Conservation (phyloP, 2,329 filamentous ascomycete genomes). For the Paramyrothecium sp. region DNA sequence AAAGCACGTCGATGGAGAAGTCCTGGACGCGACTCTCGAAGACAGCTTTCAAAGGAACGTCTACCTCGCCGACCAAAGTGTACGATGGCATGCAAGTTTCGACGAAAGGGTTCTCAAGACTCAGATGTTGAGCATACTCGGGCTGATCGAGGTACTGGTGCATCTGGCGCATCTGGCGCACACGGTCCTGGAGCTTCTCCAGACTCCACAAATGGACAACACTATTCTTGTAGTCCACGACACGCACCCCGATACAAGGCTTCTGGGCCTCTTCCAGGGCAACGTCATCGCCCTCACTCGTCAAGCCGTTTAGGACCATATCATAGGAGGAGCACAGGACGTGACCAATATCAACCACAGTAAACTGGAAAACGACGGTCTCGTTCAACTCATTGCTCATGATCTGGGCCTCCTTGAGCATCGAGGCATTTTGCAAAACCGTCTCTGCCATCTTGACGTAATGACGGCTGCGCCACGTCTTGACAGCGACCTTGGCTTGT, state of each 20-base stretch:
- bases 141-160: conserved; percentile 95
- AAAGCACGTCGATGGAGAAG: conserved; percentile 85
- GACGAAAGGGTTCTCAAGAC: conserved; percentile 87
- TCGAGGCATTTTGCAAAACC: conserved; percentile 82
- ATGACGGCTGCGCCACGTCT: conserved; percentile 78
- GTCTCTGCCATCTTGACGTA: conserved; percentile 94
- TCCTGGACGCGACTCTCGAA: conserved; percentile 95
- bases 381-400: conserved; percentile 98
- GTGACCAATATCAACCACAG: conserved; percentile 85
- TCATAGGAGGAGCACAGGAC: conserved; percentile 92
- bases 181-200: conserved; percentile 83
- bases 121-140: conserved; percentile 91
- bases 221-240: conserved; percentile 84
- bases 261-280: conserved; percentile 79
- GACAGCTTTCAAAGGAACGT: conserved; percentile 88
- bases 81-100: conserved; percentile 91
- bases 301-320: conserved; percentile 88
- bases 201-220: conserved; percentile 94
- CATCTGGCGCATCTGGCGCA: conserved; percentile 93
- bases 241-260: conserved; percentile 85
- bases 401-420: conserved; percentile 92
- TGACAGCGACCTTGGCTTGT: conserved; percentile 63
- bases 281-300: conserved; percentile 78
- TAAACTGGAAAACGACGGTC: conserved; percentile 90
- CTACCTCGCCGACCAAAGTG: conserved; percentile 87